These are phyloP conservation scores for Phytopythium kandeliae DNA, from an alignment of 352 stramenopile species.

Conservation along the genomic window DNA sequence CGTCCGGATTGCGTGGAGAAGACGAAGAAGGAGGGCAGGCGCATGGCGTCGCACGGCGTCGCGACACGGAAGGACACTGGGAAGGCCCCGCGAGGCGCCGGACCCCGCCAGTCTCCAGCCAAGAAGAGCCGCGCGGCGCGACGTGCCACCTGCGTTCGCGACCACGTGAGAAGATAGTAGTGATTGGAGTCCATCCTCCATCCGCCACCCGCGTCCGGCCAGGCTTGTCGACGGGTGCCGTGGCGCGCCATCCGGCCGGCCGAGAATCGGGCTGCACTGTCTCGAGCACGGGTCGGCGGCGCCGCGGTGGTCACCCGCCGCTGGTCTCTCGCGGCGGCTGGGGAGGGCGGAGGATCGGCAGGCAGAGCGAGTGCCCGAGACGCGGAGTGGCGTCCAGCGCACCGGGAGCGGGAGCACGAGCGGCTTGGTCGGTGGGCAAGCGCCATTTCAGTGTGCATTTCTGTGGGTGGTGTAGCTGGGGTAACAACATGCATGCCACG, in stretches of 20 bases:
- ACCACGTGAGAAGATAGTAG: conserved; percentile 7
- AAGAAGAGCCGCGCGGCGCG: conserved; percentile 6
- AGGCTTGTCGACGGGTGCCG: not conserved
- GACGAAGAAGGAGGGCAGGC: conserved; percentile 3
- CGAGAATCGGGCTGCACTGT: conserved; percentile 3
- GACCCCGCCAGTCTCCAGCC: conserved; percentile 1
- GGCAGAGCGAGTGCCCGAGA: conserved; percentile 5
- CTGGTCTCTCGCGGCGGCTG: conserved; percentile 3
- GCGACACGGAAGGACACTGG: conserved; percentile 3
- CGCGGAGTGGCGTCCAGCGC: conserved; percentile 7
- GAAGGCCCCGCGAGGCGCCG: conserved; percentile 3
- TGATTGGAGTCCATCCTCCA: conserved; percentile 5
- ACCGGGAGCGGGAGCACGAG: conserved; percentile 2
- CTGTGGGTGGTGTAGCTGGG: conserved; percentile 7
- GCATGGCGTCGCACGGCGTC: conserved; percentile 4
- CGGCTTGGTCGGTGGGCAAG: conserved; percentile 4
- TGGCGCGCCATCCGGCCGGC: conserved; percentile 1
- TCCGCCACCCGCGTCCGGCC: conserved; percentile 4
- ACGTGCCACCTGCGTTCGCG: conserved; percentile 2
- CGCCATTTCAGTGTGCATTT: conserved; percentile 7
- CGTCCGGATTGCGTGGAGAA: conserved; percentile 3
- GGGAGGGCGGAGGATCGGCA: not conserved
- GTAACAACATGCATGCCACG: conserved; percentile 9
- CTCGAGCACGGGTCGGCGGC: conserved; percentile 2
- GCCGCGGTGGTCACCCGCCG: not conserved